Conservation (phyloP, 179 eudicot genomes). For the Nepenthes alata region DNA sequence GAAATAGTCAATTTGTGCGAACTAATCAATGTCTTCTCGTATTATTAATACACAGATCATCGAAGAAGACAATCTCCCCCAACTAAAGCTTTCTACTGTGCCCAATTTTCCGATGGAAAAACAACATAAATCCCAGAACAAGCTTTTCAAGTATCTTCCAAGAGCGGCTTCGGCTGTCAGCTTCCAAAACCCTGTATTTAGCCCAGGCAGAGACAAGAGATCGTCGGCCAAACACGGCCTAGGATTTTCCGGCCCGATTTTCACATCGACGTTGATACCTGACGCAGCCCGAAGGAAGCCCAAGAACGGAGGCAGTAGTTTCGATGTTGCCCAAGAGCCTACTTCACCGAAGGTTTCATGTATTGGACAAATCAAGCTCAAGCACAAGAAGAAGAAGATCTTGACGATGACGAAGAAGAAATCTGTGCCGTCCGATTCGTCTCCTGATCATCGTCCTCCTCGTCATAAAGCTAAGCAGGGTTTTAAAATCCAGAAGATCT, state of each 20-base stretch:
- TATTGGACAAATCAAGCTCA: conserved; percentile 80
- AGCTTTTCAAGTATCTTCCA: conserved; percentile 45
- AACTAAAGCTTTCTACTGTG: no score
- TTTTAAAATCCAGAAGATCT: conserved; percentile 14
- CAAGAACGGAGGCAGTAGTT: conserved; percentile 12
- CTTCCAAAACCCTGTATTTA: conserved; percentile 46
- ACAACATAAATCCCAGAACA: conserved; percentile 20
- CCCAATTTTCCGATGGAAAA: conserved; percentile 10
- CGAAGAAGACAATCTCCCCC: no score
- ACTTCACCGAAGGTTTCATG: conserved; percentile 82
- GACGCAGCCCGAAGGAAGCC: conserved; percentile 45
- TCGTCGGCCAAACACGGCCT: conserved; percentile 13
- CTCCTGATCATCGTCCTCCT: not conserved
- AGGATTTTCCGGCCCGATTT: conserved; percentile 49
- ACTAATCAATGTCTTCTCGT: no score
- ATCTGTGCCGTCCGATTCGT: not conserved
- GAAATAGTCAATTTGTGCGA: no score
- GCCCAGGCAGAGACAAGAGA: conserved; percentile 39
- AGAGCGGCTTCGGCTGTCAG: conserved; percentile 36
- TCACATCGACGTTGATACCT: conserved; percentile 26
- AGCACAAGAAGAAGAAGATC: conserved; percentile 20
- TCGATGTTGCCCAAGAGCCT: conserved; percentile 40
- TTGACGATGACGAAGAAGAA: not conserved
- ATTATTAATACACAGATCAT: no score
- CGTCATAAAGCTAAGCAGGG: not conserved